Evolutionary conservation across 257 asterid genomes (phyloP).

Genomic region (Jacaranda mimosifolia): DNA sequence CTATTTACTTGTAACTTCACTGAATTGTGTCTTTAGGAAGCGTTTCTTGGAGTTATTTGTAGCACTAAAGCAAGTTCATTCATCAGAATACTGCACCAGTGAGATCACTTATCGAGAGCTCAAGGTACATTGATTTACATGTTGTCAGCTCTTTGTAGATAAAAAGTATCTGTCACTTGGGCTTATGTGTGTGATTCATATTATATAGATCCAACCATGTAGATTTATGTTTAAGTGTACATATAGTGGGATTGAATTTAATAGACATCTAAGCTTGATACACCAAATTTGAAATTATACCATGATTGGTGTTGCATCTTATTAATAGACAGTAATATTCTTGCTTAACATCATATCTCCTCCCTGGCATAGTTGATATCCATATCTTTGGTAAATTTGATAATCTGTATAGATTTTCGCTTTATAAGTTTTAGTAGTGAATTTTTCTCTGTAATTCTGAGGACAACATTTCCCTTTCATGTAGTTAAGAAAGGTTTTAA

Average conservation of each 20-base stretch:
- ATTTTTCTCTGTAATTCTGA: too few species aligned
- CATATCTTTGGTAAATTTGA: too few species aligned
- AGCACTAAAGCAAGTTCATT: conserved; percentile 47
- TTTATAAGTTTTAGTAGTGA: too few species aligned
- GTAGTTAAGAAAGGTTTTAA: too few species aligned
- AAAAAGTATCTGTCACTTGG: not conserved
- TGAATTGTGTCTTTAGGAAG: conserved; percentile 56
- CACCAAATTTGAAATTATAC: not conserved
- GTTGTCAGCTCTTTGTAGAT: conserved; percentile 14
- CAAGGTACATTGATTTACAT: conserved; percentile 58
- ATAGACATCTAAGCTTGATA: not conserved
- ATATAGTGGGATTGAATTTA: conserved; percentile 10
- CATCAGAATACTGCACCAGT: conserved; percentile 36
- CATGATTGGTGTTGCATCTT: not conserved
- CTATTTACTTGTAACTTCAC: conserved; percentile 23
- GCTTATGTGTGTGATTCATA: conserved; percentile 15
- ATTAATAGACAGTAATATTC: too few species aligned
- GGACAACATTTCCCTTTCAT: too few species aligned
- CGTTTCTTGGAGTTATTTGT: conserved; percentile 64
- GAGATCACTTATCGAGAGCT: conserved; percentile 67
- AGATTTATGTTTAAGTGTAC: not conserved
- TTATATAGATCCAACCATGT: not conserved
- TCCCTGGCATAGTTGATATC: too few species aligned
- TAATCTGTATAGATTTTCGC: too few species aligned
- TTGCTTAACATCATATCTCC: too few species aligned